Base-by-base conservation (phyloP, 139 green algal genomes). In the Diplosphaera chodatii region DNA sequence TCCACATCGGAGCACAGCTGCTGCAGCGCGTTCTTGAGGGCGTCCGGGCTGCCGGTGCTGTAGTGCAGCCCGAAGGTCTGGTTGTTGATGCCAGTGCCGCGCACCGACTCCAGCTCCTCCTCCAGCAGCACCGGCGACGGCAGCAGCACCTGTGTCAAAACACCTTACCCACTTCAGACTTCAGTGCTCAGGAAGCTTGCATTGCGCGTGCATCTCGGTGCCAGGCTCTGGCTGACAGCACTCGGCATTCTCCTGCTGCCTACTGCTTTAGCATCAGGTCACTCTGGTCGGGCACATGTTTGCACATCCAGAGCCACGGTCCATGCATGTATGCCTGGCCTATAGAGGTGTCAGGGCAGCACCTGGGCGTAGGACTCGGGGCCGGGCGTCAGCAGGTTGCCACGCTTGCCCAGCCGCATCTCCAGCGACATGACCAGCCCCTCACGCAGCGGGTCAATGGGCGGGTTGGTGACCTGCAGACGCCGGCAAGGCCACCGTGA, bases 381-480 rank as follows among this genome's bases (percentile, higher is more conserved):
- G 27, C 83, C 84, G 3, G 96, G 88, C 66, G 89, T 64, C 55
- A 99, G 88, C 80, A 99, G 82, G 88, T 99, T 99, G 75, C 96
- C 96, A 69, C 93, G 89, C 27, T 79, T 84, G 63, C 96, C 96
- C 69, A 99, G 83, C 15, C 88, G 85, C 86, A 97, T 98, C 78
- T 95, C 91, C 78, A 99, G 86, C 30, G 67, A 87, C 95, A 99
- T 99, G 20, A 99, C 96, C 68, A 99, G 84, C 25, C 96, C 96
- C 87, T 99, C 96, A 55, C 96, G 87, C 69, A 99, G 88, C 3
- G 95, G 94, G 84, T 99, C 96, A 67, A 99, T 99, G 55, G 96
- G 88, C n/a, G 96, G 96, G 88, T 99, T 99, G 78, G 96, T 99
- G 28, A 99, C 95, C 85, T 93, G 88, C 32, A 40, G 25, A 0